Evolutionary conservation across 768 basidiomycete species (phyloP).

Genomic region (Amanita thiersii): DNA sequence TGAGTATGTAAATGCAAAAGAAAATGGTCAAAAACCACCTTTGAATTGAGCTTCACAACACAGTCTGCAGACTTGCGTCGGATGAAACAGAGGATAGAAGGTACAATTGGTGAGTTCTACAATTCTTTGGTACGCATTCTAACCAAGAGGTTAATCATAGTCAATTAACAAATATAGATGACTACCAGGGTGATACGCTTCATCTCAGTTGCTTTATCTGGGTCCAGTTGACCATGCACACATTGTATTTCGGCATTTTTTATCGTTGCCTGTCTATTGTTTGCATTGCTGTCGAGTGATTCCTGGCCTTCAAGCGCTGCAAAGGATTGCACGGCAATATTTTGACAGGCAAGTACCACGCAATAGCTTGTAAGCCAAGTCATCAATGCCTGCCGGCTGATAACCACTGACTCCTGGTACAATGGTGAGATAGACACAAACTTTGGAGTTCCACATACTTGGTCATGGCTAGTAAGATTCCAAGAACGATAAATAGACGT

Average conservation of each 20-base stretch:
- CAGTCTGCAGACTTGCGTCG: slow-evolving; percentile 46
- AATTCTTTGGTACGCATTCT: slow-evolving; percentile 41
- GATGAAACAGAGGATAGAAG: slow-evolving; percentile 39
- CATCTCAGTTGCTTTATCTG: slow-evolving; percentile 49
- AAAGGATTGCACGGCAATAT: not conserved
- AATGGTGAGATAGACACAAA: slow-evolving; percentile 2
- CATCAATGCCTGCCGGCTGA: slow-evolving; percentile 53
- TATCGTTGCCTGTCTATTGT: slow-evolving; percentile 6
- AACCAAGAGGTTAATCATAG: slow-evolving; percentile 9
- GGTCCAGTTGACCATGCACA: slow-evolving; percentile 53
- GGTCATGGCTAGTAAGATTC: slow-evolving; percentile 37
- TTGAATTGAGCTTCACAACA: slow-evolving; percentile 53
- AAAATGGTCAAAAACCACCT: slow-evolving; percentile 29
- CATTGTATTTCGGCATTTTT: slow-evolving; percentile 49
- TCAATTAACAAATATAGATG: not conserved
- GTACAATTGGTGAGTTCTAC: slow-evolving; percentile 32
- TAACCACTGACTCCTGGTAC: slow-evolving; percentile 43
- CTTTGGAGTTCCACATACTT: slow-evolving; percentile 30
- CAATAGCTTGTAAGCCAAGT: slow-evolving; percentile 46
- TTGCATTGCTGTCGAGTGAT: not conserved
- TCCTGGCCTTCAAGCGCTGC: not conserved
- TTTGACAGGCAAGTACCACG: slow-evolving; percentile 10
- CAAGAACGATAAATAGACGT: slow-evolving; percentile 56
- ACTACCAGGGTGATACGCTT: slow-evolving; percentile 56
- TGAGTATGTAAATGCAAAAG: not conserved